Evolutionary conservation across 2,329 filamentous ascomycete species (phyloP).

Genomic region (Hortaea werneckii): DNA sequence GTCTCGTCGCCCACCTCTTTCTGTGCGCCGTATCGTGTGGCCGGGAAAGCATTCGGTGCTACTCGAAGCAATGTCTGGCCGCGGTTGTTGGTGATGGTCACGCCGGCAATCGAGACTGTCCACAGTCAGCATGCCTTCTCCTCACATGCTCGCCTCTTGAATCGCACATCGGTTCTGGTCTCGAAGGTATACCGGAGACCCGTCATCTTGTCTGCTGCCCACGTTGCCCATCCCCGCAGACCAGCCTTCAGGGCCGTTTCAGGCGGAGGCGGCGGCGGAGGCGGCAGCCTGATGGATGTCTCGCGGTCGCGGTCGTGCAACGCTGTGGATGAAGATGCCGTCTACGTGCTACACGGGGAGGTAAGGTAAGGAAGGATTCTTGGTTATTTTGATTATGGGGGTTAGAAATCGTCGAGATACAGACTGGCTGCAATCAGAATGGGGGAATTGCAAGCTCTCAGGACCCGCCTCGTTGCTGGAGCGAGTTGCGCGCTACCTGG

Average conservation of each 20-base stretch:
- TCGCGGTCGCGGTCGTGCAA: no score
- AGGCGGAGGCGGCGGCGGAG: not conserved
- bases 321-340: no score
- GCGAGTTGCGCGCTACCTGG: no score
- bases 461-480: no score
- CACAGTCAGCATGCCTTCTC: constrained; percentile 1
- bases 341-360: no score
- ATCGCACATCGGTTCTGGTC: constrained; percentile 78
- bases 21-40: constrained; percentile 63
- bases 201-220: constrained; percentile 79
- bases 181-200: constrained; percentile 67
- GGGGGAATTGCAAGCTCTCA: no score
- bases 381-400: no score
- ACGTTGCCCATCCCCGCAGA: constrained; percentile 68
- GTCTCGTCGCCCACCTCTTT: constrained; percentile 63
- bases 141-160: not conserved
- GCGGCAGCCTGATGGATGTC: not conserved
- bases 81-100: constrained; percentile 70
- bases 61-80: constrained; percentile 69
- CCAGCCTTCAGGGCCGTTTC: not conserved
- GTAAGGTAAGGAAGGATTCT: no score
- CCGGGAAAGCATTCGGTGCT: constrained; percentile 78
- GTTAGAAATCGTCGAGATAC: no score
- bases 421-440: no score
- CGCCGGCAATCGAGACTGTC: constrained; percentile 75